phyloP scores from a whole-genome alignment of 2,329 filamentous ascomycete genomes.

The Ascocoryne sarcoides region DNA sequence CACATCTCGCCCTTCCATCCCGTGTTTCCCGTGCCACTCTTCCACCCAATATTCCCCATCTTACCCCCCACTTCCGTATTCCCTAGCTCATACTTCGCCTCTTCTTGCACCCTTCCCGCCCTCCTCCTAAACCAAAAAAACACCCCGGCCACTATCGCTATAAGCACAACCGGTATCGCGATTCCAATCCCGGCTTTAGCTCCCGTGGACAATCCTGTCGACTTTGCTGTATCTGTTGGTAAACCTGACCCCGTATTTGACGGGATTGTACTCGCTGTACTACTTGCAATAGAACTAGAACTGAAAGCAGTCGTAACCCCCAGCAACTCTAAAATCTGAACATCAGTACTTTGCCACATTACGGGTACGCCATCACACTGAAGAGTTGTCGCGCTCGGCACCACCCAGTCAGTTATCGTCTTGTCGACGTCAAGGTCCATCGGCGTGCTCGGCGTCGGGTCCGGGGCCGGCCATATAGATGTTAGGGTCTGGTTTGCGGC shows the following conservation, averaged over 20 bases:
- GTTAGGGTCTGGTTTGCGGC: slow-evolving; percentile 3
- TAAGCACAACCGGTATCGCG: slow-evolving; percentile 24
- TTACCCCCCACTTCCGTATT: too few species aligned
- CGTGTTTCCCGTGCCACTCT: too few species aligned
- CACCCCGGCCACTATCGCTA: slow-evolving; percentile 20
- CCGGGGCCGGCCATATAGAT: slow-evolving; percentile 4
- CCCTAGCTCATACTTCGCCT: too few species aligned
- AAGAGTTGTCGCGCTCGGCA: slow-evolving; percentile 1
- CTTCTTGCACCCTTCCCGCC: background rate
- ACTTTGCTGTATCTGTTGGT: background rate
- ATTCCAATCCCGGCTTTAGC: slow-evolving; percentile 25
- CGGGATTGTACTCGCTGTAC: background rate
- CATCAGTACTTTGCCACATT: slow-evolving; percentile 8
- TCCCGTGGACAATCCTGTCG: slow-evolving; percentile 5
- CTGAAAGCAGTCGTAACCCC: background rate
- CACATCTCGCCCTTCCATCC: background rate
- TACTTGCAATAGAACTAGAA: background rate
- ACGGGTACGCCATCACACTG: slow-evolving; percentile 9
- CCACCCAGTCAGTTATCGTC: slow-evolving; percentile 1
- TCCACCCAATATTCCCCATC: too few species aligned
- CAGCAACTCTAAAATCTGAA: slow-evolving; percentile 6
- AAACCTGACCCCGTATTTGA: background rate
- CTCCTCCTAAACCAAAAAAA: slow-evolving; percentile 25
- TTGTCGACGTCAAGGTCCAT: background rate
- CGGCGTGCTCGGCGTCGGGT: slow-evolving; percentile 2